Conservation (phyloP, 225 moss, liverwort and hornwort species). For the Ulota crispa region DNA sequence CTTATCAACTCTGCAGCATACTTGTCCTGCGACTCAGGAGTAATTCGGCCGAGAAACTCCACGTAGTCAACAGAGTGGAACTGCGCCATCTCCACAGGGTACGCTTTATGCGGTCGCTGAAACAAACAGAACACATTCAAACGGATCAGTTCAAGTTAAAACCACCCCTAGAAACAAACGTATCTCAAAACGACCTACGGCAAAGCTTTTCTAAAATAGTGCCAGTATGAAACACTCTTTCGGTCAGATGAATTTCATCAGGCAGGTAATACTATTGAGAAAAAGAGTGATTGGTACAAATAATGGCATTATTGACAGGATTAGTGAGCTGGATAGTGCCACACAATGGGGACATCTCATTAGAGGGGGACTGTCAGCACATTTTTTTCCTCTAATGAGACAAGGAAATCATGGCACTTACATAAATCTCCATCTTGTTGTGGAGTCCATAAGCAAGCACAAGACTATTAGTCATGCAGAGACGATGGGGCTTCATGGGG, state of each 20-base stretch:
- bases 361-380: neutral
- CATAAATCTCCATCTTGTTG: slow-evolving; percentile 96
- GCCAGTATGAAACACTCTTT: neutral
- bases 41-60: slow-evolving; percentile 86
- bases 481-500: slow-evolving; percentile 98
- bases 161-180: neutral
- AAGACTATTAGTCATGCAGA: slow-evolving; percentile 99
- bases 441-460: slow-evolving; percentile 97
- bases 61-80: slow-evolving; percentile 97
- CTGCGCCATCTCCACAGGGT: slow-evolving; percentile 93
- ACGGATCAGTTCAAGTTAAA: neutral
- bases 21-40: slow-evolving; percentile 87
- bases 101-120: slow-evolving; percentile 97
- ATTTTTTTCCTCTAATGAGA: neutral
- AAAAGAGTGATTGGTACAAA: neutral
- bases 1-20: slow-evolving; percentile 73
- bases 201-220: neutral
- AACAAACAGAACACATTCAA: neutral
- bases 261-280: neutral
- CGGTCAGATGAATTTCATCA: neutral
- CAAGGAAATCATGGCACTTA: slow-evolving; percentile 35
- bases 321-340: neutral
- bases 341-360: neutral
- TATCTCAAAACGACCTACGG: neutral
- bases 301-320: neutral